Conservation (phyloP, 306 rosid genomes). For the Quercus robur region DNA sequence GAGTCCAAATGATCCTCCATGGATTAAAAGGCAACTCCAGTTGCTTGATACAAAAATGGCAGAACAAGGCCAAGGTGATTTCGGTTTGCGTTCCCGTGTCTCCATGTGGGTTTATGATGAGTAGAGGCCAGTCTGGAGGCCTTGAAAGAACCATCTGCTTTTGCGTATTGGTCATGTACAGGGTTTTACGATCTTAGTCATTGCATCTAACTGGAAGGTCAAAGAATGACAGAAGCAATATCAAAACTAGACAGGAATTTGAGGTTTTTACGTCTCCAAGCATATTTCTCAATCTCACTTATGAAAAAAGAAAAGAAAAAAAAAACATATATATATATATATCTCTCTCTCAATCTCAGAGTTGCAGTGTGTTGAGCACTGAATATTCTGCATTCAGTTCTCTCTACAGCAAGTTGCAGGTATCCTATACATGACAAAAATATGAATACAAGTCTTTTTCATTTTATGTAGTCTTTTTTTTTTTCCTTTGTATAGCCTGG, state of each 20-base stretch:
- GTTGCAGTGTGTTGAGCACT: not conserved
- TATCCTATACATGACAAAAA: not conserved
- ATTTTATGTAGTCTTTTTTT: not conserved
- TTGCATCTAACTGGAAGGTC: not conserved
- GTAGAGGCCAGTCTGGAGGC: constrained; percentile 20
- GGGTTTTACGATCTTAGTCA: not conserved
- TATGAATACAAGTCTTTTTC: not conserved
- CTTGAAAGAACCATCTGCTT: not conserved
- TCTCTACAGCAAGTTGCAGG: not conserved
- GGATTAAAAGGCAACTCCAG: constrained; percentile 71
- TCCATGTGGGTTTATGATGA: constrained; percentile 56
- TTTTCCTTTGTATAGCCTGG: not conserved
- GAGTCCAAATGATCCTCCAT: constrained; percentile 62
- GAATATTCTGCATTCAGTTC: constrained; percentile 3
- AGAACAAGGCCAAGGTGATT: constrained; percentile 19
- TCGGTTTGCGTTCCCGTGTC: constrained; percentile 30
- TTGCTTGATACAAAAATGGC: constrained; percentile 43
- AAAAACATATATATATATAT: no score
- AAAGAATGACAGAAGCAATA: not conserved
- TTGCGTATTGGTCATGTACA: not conserved
- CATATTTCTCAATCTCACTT: not conserved
- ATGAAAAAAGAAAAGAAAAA: no score
- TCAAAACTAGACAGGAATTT: not conserved
- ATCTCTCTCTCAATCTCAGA: not conserved
- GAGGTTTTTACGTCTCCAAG: not conserved